Evolutionary conservation across 2,329 filamentous ascomycete genomes (phyloP).

Genomic region (Curvularia sp.): DNA sequence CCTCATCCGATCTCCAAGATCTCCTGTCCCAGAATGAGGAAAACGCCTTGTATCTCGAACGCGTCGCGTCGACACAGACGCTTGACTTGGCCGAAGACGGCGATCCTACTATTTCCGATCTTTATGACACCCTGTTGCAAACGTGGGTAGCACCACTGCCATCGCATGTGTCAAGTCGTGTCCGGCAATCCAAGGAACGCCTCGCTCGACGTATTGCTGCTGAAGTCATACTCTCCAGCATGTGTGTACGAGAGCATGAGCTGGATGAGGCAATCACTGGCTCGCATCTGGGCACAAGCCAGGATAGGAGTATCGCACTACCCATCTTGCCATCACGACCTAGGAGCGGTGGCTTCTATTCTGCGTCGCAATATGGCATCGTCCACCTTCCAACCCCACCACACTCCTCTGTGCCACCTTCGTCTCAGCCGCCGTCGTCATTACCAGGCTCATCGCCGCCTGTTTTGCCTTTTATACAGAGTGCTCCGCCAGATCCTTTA

Average conservation of each 20-base stretch:
- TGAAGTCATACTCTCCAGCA: conserved; percentile 49
- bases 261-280: conserved; percentile 7
- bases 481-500: conserved; percentile 24
- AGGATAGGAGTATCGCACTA: conserved; percentile 25
- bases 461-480: conserved; percentile 6
- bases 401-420: conserved; percentile 27
- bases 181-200: conserved; percentile 43
- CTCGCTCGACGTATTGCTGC: conserved; percentile 47
- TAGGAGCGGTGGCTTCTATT: conserved; percentile 1
- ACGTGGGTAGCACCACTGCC: conserved; percentile 45
- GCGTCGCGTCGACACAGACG: conserved; percentile 27
- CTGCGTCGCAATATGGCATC: neutral
- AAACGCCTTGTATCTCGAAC: conserved; percentile 9
- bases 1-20: conserved; percentile 33
- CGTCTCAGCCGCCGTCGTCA: conserved; percentile 18
- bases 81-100: conserved; percentile 21
- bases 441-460: conserved; percentile 17
- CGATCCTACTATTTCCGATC: conserved; percentile 28
- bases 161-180: conserved; percentile 26
- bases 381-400: conserved; percentile 27
- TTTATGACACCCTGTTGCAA: conserved; percentile 45
- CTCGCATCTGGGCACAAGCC: conserved; percentile 13
- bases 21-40: conserved; percentile 21
- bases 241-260: conserved; percentile 22
- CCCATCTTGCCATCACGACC: conserved; percentile 33